Evolutionary conservation across 169 alveolate species (phyloP).

Genomic region (Plasmodium coatneyi): DNA sequence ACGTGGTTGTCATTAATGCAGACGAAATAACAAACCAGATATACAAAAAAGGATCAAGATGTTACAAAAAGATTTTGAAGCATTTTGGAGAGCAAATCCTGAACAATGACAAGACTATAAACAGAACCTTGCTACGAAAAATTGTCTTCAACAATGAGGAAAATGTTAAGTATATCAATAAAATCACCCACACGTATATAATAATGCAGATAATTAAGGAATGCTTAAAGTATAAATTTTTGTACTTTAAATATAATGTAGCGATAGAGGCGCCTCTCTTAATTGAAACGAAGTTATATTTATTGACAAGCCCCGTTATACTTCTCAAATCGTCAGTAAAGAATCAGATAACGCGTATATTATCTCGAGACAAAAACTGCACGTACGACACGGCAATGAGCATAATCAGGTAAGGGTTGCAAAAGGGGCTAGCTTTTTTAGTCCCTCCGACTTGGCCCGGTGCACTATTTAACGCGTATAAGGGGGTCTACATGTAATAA

Average conservation of each 20-base stretch:
- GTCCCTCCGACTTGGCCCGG: background rate
- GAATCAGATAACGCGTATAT: conserved; percentile 78
- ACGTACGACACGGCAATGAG: conserved; percentile 80
- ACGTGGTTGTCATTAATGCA: conserved; percentile 78
- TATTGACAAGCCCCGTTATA: conserved; percentile 82
- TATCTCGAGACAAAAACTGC: conserved; percentile 77
- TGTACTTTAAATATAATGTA: conserved; percentile 73
- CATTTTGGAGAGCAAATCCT: conserved; percentile 83
- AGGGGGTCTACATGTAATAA: background rate
- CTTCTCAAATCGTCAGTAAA: conserved; percentile 80
- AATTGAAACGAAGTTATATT: conserved; percentile 81
- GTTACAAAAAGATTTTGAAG: conserved; percentile 78
- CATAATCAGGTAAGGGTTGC: conserved; percentile 78
- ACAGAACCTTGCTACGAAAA: conserved; percentile 80
- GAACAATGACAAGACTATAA: conserved; percentile 79
- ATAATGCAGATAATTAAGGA: conserved; percentile 80
- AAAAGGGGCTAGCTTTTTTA: background rate
- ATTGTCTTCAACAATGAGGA: conserved; percentile 82
- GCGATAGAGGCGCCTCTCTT: conserved; percentile 85
- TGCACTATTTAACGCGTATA: background rate
- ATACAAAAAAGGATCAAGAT: conserved; percentile 80
- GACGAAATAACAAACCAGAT: conserved; percentile 69
- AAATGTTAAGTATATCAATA: conserved; percentile 78
- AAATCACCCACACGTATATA: conserved; percentile 82
- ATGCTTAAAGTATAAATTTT: conserved; percentile 80